Percentiles rank a stretch among this genome's conserved stretches.
Conservation (phyloP, 73 alveolate species). For the Stentor coeruleus region DNA sequence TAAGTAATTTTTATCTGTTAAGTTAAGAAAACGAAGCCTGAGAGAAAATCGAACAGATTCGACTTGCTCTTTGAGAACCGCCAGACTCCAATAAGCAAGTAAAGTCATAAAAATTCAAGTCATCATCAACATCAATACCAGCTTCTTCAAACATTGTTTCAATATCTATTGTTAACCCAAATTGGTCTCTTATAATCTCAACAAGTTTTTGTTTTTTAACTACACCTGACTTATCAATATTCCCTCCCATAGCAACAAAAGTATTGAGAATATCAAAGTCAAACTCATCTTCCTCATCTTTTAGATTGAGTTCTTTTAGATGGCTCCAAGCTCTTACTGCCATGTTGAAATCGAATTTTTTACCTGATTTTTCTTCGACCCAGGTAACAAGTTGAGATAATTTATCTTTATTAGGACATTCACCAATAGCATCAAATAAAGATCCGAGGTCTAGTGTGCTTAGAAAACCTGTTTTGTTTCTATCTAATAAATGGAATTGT, state of each 20-base stretch:
- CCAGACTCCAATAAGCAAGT: constrained; percentile 11
- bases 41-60: background rate
- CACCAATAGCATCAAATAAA: background rate
- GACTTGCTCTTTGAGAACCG: background rate
- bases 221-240: background rate
- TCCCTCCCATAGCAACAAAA: constrained; percentile 16
- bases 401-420: background rate
- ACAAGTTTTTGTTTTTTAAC: background rate
- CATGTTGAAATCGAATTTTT: background rate
- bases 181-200: background rate
- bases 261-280: background rate
- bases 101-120: background rate
- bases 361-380: background rate
- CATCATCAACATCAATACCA: constrained; percentile 2
- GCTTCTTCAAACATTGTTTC: constrained; percentile 12
- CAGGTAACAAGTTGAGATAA: background rate
- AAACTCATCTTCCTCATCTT: constrained; percentile 8
- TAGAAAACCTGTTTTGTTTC: background rate
- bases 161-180: background rate
- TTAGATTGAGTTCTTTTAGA: background rate
- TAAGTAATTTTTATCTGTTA: too few species aligned
- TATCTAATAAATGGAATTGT: background rate
- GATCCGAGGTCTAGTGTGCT: background rate
- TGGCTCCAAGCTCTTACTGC: constrained; percentile 12
- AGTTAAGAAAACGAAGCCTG: background rate